Evolutionary conservation across 805 yeast genomes (phyloP).

Genomic region (Komagataella kurtzmanii): DNA sequence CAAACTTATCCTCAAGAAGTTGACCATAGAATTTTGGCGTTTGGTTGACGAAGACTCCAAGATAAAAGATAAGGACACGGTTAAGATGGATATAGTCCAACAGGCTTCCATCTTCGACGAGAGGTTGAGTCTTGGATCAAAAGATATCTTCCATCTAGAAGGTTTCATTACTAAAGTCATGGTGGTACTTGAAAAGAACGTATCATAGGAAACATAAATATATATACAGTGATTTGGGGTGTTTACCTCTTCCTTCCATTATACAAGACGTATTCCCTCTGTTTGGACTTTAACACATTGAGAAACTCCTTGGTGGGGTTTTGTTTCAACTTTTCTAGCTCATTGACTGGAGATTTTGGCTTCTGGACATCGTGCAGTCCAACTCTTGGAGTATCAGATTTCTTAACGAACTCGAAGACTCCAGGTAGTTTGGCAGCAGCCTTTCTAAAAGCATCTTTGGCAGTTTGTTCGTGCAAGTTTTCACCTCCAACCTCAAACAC

Average conservation of each 20-base stretch:
- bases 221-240: not conserved
- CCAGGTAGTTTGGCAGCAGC: slow-evolving; percentile 93
- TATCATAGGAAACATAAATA: not conserved
- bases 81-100: slow-evolving; percentile 36
- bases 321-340: slow-evolving; percentile 35
- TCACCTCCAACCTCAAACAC: slow-evolving; percentile 68
- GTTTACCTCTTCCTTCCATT: slow-evolving; percentile 13
- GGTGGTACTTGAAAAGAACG: slow-evolving; percentile 48
- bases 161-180: slow-evolving; percentile 85
- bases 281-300: slow-evolving; percentile 36
- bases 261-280: slow-evolving; percentile 33
- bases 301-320: slow-evolving; percentile 56
- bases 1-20: slow-evolving; percentile 54
- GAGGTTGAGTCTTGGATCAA: slow-evolving; percentile 71
- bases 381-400: slow-evolving; percentile 52
- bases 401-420: slow-evolving; percentile 68
- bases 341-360: slow-evolving; percentile 32
- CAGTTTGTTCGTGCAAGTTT: slow-evolving; percentile 75
- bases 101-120: slow-evolving; percentile 69
- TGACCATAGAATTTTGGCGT: slow-evolving; percentile 23
- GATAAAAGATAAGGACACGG: slow-evolving; percentile 9
- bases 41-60: slow-evolving; percentile 6
- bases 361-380: slow-evolving; percentile 47
- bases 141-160: slow-evolving; percentile 88
- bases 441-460: slow-evolving; percentile 79